phyloP scores from a whole-genome alignment of 257 asterid species.

The Ligustrum vulgare region DNA sequence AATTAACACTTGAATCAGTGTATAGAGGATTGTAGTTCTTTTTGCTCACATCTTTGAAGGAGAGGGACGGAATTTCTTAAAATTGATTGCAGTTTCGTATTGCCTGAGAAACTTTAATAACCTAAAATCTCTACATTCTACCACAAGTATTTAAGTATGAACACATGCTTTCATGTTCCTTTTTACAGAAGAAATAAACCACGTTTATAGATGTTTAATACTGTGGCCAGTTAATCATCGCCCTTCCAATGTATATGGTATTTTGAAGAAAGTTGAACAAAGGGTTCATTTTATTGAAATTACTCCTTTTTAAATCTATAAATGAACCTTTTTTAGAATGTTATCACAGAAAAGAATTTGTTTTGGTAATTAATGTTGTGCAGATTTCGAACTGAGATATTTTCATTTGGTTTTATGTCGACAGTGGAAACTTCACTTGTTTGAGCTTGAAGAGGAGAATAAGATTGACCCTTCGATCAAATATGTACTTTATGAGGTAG shows the following conservation, averaged over 20 bases:
- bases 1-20: too few relatives aligned
- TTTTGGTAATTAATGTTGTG: background rate
- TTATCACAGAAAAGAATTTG: background rate
- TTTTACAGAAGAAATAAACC: too few relatives aligned
- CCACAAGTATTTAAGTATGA: background rate
- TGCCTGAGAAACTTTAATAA: background rate
- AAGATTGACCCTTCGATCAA: constrained; percentile 60
- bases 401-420: background rate
- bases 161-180: background rate
- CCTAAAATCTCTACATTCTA: background rate
- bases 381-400: background rate
- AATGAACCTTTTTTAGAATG: background rate
- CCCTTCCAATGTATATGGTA: too few relatives aligned
- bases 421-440: constrained; percentile 86
- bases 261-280: background rate
- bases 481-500: constrained; percentile 72
- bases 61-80: background rate
- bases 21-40: too few relatives aligned
- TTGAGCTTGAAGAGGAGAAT: constrained; percentile 80
- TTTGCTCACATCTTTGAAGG: background rate
- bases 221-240: too few relatives aligned
- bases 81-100: background rate
- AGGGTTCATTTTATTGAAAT: background rate
- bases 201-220: too few relatives aligned
- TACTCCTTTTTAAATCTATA: too few relatives aligned